A percentile compares a stretch with the other conserved stretches of the same genome.
phyloP scores from a whole-genome alignment of 83 land plant species.

The Isoetes engelmannii region DNA sequence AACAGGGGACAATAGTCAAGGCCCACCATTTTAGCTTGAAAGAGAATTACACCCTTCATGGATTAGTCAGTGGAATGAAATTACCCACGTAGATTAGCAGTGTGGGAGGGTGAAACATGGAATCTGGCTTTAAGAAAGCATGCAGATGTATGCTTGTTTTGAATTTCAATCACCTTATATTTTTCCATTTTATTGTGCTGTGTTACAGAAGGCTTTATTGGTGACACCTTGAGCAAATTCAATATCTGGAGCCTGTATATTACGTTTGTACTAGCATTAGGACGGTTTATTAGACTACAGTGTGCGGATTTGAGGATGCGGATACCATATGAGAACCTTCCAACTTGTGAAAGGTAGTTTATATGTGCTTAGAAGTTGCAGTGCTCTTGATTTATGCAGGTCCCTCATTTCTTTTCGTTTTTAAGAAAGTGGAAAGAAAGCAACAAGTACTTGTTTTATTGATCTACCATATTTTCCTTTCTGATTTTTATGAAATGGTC shows the following conservation, averaged over 20 bases:
- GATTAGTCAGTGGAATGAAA: too few species aligned
- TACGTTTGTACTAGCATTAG: conserved; percentile 94
- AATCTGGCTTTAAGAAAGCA: background rate
- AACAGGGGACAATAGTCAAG: too few species aligned
- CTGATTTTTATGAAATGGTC: background rate
- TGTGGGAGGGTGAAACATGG: background rate
- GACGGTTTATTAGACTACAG: conserved; percentile 90
- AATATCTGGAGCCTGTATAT: conserved; percentile 97
- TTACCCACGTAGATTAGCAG: too few species aligned
- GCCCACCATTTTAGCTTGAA: background rate
- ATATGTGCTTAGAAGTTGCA: background rate
- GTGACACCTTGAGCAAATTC: conserved; percentile 95
- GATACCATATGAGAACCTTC: conserved; percentile 92
- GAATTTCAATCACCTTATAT: too few species aligned
- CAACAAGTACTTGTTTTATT: background rate
- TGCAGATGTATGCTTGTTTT: background rate
- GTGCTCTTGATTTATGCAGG: too few species aligned
- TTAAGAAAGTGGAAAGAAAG: too few species aligned
- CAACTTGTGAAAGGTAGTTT: conserved; percentile 85
- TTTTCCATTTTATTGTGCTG: background rate
- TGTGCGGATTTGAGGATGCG: conserved; percentile 96
- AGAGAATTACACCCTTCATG: background rate
- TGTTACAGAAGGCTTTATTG: conserved; percentile 79
- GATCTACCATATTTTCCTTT: background rate
- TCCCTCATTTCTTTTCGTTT: too few species aligned